Conservation (phyloP, 176 grass and related monocot species). For the Canna indica region DNA sequence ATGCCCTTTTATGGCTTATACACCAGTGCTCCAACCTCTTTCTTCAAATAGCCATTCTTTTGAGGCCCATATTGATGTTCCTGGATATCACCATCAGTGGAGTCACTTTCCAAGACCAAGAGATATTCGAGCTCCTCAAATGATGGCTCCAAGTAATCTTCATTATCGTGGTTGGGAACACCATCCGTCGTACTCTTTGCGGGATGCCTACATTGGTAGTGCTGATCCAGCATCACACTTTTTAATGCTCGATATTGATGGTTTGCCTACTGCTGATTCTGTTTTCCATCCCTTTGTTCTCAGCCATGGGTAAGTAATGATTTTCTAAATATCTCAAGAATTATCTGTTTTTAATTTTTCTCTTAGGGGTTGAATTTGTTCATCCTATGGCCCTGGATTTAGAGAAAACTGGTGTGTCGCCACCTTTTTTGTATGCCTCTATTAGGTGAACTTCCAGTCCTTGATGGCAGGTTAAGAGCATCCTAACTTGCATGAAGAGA, state of each 20-base stretch:
- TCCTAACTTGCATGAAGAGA: too few species aligned
- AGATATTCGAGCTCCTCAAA: constrained; percentile 34
- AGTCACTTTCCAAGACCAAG: constrained; percentile 39
- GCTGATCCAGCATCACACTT: constrained; percentile 25
- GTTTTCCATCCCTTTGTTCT: background rate
- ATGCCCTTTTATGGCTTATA: constrained; percentile 51
- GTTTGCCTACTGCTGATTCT: background rate
- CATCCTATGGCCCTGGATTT: background rate
- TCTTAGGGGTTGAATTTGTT: background rate
- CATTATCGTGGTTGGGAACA: constrained; percentile 57
- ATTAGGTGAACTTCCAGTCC: too few species aligned
- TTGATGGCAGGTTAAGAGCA: too few species aligned
- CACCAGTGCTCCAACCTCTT: constrained; percentile 41
- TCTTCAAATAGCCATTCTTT: constrained; percentile 46
- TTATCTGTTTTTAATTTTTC: background rate
- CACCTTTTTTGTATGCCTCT: background rate
- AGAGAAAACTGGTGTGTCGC: background rate
- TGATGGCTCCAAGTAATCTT: constrained; percentile 42
- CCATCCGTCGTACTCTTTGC: constrained; percentile 41
- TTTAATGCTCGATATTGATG: constrained; percentile 6
- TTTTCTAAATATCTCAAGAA: background rate
- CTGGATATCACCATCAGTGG: constrained; percentile 52
- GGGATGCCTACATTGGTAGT: constrained; percentile 28
- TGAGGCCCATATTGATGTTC: constrained; percentile 44
- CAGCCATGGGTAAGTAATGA: background rate